phyloP scores from a whole-genome alignment of 495 filamentous ascomycete genomes.

The Penicillium taxi region DNA sequence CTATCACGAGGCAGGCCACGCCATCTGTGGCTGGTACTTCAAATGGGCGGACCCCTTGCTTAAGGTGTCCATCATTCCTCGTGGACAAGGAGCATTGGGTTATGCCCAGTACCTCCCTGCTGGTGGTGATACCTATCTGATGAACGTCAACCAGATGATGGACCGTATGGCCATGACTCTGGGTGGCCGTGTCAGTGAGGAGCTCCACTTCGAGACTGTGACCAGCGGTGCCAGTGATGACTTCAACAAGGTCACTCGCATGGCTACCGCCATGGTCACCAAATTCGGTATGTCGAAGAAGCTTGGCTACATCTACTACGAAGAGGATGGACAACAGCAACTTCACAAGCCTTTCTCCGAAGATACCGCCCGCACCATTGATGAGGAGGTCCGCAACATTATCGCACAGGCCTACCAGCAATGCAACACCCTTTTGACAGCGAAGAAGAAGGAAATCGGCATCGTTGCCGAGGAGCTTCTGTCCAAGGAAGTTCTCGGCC shows the following conservation, averaged over 20 bases:
- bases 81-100: constrained; percentile 84
- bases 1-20: constrained; percentile 97
- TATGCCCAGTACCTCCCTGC: constrained; percentile 95
- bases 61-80: constrained; percentile 97
- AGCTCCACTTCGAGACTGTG: constrained; percentile 91
- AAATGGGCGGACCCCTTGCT: constrained; percentile 91
- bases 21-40: constrained; percentile 98
- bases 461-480: constrained; percentile 90
- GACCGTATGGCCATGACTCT: constrained; percentile 99
- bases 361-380: constrained; percentile 83
- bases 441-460: constrained; percentile 81
- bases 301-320: constrained; percentile 84
- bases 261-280: constrained; percentile 96
- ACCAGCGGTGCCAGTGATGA: constrained; percentile 92
- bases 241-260: constrained; percentile 95
- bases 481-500: constrained; percentile 77
- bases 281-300: constrained; percentile 96
- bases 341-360: constrained; percentile 94
- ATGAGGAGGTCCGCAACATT: constrained; percentile 81
- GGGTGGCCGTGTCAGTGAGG: constrained; percentile 87
- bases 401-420: constrained; percentile 85
- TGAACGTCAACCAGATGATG: constrained; percentile 95
- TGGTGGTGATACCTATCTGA: constrained; percentile 75
- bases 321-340: constrained; percentile 67
- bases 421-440: constrained; percentile 72